Evolutionary conservation across 257 asterid species (phyloP).

Genomic region (Henckelia pumila): DNA sequence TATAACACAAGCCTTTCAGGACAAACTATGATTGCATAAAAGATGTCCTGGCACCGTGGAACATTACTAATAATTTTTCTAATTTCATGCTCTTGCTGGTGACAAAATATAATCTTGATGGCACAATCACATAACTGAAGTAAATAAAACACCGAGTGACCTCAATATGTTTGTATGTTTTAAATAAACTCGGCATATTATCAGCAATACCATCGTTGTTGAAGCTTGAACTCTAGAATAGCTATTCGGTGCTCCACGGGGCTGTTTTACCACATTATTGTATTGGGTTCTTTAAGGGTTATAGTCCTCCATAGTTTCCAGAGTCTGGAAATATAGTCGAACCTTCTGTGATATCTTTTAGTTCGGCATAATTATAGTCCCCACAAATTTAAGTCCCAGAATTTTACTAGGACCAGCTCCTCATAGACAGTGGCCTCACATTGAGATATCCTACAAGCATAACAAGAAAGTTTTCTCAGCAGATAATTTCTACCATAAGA

Average conservation of each 20-base stretch:
- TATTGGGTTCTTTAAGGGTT: constrained; percentile 34
- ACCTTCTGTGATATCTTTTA: not conserved
- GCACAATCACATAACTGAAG: not conserved
- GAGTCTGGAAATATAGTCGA: not conserved
- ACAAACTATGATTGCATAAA: not conserved
- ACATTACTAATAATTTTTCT: too few species aligned
- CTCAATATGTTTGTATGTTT: constrained; percentile 1
- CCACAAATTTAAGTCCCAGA: not conserved
- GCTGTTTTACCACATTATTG: constrained; percentile 35
- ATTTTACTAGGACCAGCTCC: not conserved
- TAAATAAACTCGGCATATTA: not conserved
- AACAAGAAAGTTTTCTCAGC: not conserved
- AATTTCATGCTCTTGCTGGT: not conserved
- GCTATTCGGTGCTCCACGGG: constrained; percentile 39
- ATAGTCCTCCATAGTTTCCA: constrained; percentile 45
- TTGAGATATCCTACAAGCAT: not conserved
- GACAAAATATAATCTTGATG: not conserved
- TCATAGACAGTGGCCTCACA: not conserved
- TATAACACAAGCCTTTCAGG: not conserved
- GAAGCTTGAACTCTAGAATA: constrained; percentile 41
- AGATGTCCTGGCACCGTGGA: not conserved
- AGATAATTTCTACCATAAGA: too few species aligned
- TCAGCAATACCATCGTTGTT: constrained; percentile 36
- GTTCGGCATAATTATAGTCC: not conserved
- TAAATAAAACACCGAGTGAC: not conserved